Evolutionary conservation across 768 basidiomycete species (phyloP).

Genomic region (Pleurotus salmoneostramineus): DNA sequence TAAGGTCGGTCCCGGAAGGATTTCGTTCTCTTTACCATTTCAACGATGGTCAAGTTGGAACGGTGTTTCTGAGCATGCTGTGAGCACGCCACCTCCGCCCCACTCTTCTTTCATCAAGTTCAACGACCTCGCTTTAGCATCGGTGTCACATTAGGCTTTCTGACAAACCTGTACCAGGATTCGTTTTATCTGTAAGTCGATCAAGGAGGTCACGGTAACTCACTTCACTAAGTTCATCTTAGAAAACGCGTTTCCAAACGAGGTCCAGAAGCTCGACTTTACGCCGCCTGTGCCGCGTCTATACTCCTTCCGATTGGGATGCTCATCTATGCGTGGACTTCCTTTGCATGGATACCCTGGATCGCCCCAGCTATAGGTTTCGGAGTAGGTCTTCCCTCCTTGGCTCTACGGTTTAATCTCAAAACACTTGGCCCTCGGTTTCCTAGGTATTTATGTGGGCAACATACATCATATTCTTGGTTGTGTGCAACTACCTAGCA

Average conservation of each 20-base stretch:
- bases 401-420: not conserved
- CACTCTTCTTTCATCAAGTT: not conserved
- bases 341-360: constrained; percentile 54
- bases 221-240: not conserved
- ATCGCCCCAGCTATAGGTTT: constrained; percentile 55
- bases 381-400: constrained; percentile 19
- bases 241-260: constrained; percentile 29
- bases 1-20: constrained; percentile 52
- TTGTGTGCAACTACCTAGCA: constrained; percentile 52
- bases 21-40: constrained; percentile 59
- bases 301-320: constrained; percentile 55
- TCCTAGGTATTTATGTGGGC: constrained; percentile 40
- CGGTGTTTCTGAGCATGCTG: constrained; percentile 56
- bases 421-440: not conserved
- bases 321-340: constrained; percentile 74
- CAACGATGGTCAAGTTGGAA: constrained; percentile 53
- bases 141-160: constrained; percentile 48
- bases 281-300: constrained; percentile 49
- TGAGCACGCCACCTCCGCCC: constrained; percentile 20
- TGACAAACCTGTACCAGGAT: constrained; percentile 45
- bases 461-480: constrained; percentile 50
- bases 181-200: constrained; percentile 41
- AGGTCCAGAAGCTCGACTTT: constrained; percentile 59
- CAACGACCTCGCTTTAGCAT: constrained; percentile 33
- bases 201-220: not conserved